These are phyloP conservation scores for Wickerhamiella cacticola DNA, from an alignment of 805 yeast species.

Conservation along the genomic window DNA sequence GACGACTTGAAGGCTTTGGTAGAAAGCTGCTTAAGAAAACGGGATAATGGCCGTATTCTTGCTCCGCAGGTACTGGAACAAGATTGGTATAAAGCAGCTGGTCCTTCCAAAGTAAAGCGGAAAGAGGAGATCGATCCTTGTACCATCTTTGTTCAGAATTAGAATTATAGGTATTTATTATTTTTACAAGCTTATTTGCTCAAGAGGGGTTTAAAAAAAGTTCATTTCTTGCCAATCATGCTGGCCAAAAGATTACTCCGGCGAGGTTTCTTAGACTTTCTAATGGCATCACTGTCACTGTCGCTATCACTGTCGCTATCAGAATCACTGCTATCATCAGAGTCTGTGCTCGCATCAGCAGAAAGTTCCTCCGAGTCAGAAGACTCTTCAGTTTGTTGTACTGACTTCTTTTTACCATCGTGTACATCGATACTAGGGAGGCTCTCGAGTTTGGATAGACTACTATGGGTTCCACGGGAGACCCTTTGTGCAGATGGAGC, in stretches of 20 bases:
- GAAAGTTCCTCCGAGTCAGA: constrained; percentile 1
- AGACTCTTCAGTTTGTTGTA: background rate
- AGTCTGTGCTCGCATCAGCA: background rate
- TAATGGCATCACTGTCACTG: background rate
- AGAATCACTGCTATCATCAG: background rate
- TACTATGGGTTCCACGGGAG: background rate
- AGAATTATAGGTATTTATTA: constrained; percentile 2
- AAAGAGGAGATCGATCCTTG: background rate
- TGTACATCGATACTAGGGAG: background rate
- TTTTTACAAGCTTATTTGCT: background rate
- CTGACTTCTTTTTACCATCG: background rate
- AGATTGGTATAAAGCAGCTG: constrained; percentile 29
- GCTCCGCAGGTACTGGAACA: constrained; percentile 29
- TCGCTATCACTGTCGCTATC: background rate
- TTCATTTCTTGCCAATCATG: background rate
- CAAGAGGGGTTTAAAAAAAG: background rate
- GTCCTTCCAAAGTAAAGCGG: background rate
- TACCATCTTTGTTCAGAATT: background rate
- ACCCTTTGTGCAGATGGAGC: background rate
- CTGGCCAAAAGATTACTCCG: background rate
- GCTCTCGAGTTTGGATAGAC: background rate
- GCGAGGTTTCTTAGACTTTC: background rate
- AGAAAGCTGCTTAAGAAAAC: constrained; percentile 37
- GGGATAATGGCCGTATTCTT: constrained; percentile 34
- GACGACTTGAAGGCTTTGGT: constrained; percentile 39